Evolutionary conservation across 768 basidiomycete genomes (phyloP), one percentile per base, ranked within the genome.

Genomic region (Xerocomellus amylosporus): DNA sequence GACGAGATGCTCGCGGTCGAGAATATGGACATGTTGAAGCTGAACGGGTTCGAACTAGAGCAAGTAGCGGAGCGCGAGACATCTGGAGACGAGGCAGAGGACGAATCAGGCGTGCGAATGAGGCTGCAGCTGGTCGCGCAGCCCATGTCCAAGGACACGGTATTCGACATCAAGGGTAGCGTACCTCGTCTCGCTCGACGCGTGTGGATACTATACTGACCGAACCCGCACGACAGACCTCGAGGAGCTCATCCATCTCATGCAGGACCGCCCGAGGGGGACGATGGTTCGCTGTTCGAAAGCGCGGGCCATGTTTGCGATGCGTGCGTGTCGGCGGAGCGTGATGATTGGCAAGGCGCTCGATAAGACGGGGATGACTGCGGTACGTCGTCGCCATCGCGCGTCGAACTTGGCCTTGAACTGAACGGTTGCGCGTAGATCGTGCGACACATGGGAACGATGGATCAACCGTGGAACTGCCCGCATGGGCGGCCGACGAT

Each of bases 281-380:
- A 83, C 87, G 63, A 89, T 93, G 82, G 90, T 97, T 0, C 79
- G 97, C 20, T 97, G 93, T 65, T 88, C 88, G 15, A 98, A 98
- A 70, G 93, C 90, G 15, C 81, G 94, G 15, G 79, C 86, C 5
- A 98, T 99, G 95, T 98, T 99, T 66, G 97, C 97, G 0, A 90
- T 87, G 81, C 82, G 95, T 34, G 97, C 97, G 0, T 99, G 97
- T 71, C 71, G 96, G 58, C 94, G 90, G 75, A 98, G 94, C 70
- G 86, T 97, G 39, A 99, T 98, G 97, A 79, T 98, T 41, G 95
- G 97, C 4, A 90, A 83, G 75, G 78, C 93, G 12, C 76, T 98
- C 56, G 93, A 80, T 36, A 76, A 71, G 55, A 70, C 75, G 15
- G 91, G 90, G 64, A 98, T 99, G 96, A 80, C 77, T 19, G 65